Evolutionary conservation across 2,329 filamentous ascomycete genomes (phyloP).

Genomic region (Claviceps fusiformis): DNA sequence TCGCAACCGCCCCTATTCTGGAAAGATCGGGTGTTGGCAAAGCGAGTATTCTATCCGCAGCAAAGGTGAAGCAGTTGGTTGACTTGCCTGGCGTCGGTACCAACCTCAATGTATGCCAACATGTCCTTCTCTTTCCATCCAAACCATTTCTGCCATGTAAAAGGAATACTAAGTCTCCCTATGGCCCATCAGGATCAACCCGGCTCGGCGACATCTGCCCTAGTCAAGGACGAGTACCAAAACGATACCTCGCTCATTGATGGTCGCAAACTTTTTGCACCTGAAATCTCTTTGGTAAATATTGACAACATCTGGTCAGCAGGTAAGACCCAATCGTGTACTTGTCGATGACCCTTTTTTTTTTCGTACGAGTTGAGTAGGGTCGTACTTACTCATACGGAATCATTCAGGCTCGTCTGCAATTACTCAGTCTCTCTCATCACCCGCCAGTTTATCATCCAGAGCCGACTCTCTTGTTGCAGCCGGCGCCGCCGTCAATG

Average conservation of each 20-base stretch:
- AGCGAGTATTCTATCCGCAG: constrained; percentile 27
- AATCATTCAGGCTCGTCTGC: not conserved
- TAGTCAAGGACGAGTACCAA: constrained; percentile 8
- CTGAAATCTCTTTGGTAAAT: constrained; percentile 12
- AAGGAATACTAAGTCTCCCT: not conserved
- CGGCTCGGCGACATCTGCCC: constrained; percentile 8
- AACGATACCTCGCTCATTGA: constrained; percentile 12
- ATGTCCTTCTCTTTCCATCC: too few relatives aligned
- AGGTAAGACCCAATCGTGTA: not conserved
- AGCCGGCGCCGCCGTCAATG: constrained; percentile 10
- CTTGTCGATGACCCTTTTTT: not conserved
- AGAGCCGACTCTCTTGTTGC: constrained; percentile 10
- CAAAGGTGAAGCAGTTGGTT: constrained; percentile 31
- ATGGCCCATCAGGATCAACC: constrained; percentile 11
- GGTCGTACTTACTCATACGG: not conserved
- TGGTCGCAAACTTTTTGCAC: constrained; percentile 8
- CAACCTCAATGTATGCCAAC: constrained; percentile 10
- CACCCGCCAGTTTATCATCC: constrained; percentile 1
- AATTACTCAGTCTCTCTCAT: constrained; percentile 1
- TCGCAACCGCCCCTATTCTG: constrained; percentile 23
- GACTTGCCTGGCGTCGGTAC: constrained; percentile 41
- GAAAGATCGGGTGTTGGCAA: constrained; percentile 43
- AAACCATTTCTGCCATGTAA: not conserved
- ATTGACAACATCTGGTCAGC: constrained; percentile 10
- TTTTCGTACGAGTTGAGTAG: not conserved